phyloP scores from a whole-genome alignment of 306 rosid genomes.

The Erythrophleum fordii region DNA sequence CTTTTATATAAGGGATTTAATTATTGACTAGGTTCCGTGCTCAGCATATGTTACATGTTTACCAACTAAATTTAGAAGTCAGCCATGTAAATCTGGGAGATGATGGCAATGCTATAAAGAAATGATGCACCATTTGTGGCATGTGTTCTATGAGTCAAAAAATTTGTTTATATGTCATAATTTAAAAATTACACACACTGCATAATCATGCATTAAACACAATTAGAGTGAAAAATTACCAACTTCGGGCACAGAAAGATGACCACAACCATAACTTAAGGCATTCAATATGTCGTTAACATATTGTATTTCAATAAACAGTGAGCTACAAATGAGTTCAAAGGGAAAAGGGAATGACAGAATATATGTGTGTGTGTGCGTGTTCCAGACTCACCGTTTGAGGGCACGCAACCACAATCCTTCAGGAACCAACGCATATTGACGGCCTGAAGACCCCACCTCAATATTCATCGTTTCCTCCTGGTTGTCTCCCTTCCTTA shows the following conservation, averaged over 20 bases:
- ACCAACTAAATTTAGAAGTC: not conserved
- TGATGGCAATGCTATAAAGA: not conserved
- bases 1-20: not conserved
- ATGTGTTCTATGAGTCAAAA: not conserved
- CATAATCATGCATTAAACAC: not conserved
- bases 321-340: not conserved
- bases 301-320: slow-evolving; percentile 19
- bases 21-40: not conserved
- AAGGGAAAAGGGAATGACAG: not conserved
- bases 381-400: slow-evolving; percentile 52
- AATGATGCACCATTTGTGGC: not conserved
- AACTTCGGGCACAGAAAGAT: not conserved
- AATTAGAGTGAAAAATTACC: not conserved
- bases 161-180: not conserved
- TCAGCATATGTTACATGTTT: not conserved
- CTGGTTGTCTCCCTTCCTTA: slow-evolving; percentile 54
- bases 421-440: slow-evolving; percentile 79
- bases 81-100: not conserved
- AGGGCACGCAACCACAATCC: slow-evolving; percentile 72
- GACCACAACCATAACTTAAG: not conserved
- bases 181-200: not conserved
- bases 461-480: slow-evolving; percentile 40
- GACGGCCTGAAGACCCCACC: slow-evolving; percentile 59
- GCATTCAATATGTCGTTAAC: not conserved
- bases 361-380: not conserved